phyloP scores from a whole-genome alignment of 2,329 filamentous ascomycete species.

The Colletotrichum euphorbiae region DNA sequence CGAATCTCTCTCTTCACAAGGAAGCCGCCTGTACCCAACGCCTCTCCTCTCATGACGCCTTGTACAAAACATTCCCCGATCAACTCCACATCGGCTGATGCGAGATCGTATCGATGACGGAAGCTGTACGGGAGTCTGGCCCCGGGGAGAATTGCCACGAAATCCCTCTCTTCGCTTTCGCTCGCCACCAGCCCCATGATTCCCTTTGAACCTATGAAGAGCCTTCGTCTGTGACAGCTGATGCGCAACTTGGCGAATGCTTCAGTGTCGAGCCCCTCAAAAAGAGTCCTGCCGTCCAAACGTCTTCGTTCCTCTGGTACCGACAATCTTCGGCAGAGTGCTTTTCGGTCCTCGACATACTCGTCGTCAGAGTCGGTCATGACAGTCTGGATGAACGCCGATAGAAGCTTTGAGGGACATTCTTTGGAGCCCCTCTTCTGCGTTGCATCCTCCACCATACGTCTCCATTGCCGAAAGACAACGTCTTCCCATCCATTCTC shows the following conservation, averaged over 20 bases:
- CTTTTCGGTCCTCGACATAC: not conserved
- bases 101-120: not conserved
- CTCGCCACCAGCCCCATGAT: slow-evolving; percentile 8
- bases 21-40: not conserved
- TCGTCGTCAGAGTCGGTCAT: slow-evolving; percentile 8
- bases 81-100: not conserved
- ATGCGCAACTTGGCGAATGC: not conserved
- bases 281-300: not conserved
- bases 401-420: not conserved
- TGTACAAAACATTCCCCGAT: slow-evolving; percentile 8
- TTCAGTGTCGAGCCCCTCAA: not conserved
- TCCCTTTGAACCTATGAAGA: not conserved
- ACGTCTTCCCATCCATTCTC: not conserved
- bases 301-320: not conserved
- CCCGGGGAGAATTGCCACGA: not conserved
- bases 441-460: not conserved
- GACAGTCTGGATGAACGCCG: not conserved
- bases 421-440: not conserved
- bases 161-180: slow-evolving; percentile 6
- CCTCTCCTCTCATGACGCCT: slow-evolving; percentile 12
- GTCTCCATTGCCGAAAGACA: not conserved
- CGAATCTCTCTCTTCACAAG: not conserved
- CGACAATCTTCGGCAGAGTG: not conserved
- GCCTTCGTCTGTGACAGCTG: slow-evolving; percentile 9
- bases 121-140: slow-evolving; percentile 18